phyloP scores from a whole-genome alignment of 331 rosid genomes.

The Malus hybrid region DNA sequence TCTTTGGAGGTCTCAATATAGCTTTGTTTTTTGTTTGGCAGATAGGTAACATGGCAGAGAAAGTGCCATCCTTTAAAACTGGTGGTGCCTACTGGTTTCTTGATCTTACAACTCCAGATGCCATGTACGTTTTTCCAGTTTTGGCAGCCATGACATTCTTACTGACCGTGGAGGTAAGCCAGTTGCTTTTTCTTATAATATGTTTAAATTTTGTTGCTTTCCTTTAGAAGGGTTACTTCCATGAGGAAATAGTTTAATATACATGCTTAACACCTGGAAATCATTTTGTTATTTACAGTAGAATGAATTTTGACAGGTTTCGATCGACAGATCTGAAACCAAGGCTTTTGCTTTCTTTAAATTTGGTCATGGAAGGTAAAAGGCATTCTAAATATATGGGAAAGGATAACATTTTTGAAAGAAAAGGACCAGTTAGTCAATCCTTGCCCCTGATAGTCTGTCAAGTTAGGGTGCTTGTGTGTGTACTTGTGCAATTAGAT shows the following conservation, averaged over 20 bases:
- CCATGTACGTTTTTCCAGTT: slow-evolving; percentile 57
- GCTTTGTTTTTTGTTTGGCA: slow-evolving; percentile 16
- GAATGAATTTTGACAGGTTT: background rate
- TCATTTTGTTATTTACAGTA: background rate
- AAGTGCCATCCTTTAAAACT: slow-evolving; percentile 48
- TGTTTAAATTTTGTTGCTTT: background rate
- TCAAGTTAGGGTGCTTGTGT: background rate
- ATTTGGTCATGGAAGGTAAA: background rate
- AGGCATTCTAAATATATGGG: background rate
- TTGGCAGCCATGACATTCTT: slow-evolving; percentile 72
- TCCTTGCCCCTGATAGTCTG: background rate
- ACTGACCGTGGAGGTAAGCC: slow-evolving; percentile 75
- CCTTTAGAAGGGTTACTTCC: background rate
- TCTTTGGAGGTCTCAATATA: slow-evolving; percentile 7
- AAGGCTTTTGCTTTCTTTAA: background rate
- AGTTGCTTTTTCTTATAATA: background rate
- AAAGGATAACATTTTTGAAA: background rate
- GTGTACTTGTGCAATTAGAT: background rate
- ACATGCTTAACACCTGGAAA: background rate
- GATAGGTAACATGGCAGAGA: slow-evolving; percentile 51
- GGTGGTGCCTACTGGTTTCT: slow-evolving; percentile 91
- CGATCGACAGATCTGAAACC: background rate
- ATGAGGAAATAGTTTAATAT: background rate
- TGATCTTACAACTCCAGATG: slow-evolving; percentile 84
- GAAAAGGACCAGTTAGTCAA: background rate